Percentiles rank a stretch among this genome's conserved stretches.
Conservation (phyloP, 108 stramenopile genomes). For the Licmophora abbreviata region DNA sequence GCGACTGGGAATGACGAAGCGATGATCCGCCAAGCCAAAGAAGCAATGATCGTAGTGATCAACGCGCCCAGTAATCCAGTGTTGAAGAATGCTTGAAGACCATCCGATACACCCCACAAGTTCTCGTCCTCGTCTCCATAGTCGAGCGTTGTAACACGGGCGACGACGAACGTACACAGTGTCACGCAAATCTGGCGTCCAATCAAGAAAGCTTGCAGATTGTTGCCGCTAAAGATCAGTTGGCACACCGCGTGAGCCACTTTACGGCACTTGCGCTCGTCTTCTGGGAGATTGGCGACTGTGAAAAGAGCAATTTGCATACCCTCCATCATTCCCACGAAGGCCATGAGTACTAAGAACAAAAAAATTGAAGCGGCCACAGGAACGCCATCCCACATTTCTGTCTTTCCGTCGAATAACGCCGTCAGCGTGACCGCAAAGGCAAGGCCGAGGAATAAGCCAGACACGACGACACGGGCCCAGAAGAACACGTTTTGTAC, state of each 20-base stretch:
- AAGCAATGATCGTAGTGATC: constrained; percentile 42
- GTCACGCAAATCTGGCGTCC: constrained; percentile 49
- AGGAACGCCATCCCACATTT: constrained; percentile 31
- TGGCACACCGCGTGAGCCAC: constrained; percentile 21
- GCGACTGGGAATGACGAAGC: constrained; percentile 40
- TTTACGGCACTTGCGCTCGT: constrained; percentile 13
- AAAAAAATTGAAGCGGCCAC: constrained; percentile 20
- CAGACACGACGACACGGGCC: constrained; percentile 32
- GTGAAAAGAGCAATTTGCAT: constrained; percentile 61
- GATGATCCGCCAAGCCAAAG: constrained; percentile 45
- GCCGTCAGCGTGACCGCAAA: constrained; percentile 43
- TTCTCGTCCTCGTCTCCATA: constrained; percentile 17
- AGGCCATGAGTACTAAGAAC: constrained; percentile 27
- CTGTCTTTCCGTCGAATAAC: constrained; percentile 30
- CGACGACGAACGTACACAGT: constrained; percentile 43
- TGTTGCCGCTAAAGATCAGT: constrained; percentile 22
- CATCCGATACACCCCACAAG: constrained; percentile 35
- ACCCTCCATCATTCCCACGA: constrained; percentile 53
- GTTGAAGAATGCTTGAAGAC: constrained; percentile 43
- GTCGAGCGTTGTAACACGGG: constrained; percentile 31
- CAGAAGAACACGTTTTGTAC: constrained; percentile 57
- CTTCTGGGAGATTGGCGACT: constrained; percentile 34
- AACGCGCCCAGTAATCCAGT: constrained; percentile 46
- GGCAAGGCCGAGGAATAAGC: constrained; percentile 32
- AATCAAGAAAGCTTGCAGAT: constrained; percentile 40